Percentiles rank a stretch among this genome's conserved stretches.
These are phyloP conservation scores for Collybia sp. DNA, from an alignment of 768 basidiomycete species.

Conservation along the genomic window DNA sequence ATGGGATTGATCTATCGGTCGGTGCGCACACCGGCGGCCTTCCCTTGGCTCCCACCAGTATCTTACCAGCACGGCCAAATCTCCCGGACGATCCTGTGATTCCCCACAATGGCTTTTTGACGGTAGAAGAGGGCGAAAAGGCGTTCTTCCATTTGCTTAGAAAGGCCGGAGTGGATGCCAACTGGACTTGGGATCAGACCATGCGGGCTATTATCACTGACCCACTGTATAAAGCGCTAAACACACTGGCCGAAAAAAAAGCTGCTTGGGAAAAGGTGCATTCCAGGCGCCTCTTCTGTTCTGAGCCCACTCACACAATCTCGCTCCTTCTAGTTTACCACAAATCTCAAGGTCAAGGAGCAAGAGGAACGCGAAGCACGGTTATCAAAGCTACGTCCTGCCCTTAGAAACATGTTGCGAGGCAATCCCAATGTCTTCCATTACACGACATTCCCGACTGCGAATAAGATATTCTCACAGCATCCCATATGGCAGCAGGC, in stretches of 20 bases:
- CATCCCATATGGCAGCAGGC: constrained; percentile 92
- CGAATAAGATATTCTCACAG: constrained; percentile 78
- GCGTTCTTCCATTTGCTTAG: constrained; percentile 89
- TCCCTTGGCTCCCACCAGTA: constrained; percentile 55
- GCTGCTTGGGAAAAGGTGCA: constrained; percentile 87
- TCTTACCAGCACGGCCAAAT: constrained; percentile 71
- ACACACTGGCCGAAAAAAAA: constrained; percentile 93
- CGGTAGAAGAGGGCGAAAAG: constrained; percentile 86
- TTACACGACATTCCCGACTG: constrained; percentile 88
- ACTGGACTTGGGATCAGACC: constrained; percentile 97
- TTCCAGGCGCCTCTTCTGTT: constrained; percentile 1
- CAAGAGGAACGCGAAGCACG: constrained; percentile 83
- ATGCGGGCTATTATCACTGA: constrained; percentile 99
- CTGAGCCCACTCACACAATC: too few species aligned
- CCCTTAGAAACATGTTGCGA: constrained; percentile 79
- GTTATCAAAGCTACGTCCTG: constrained; percentile 81
- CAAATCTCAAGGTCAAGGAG: constrained; percentile 72
- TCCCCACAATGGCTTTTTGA: constrained; percentile 85
- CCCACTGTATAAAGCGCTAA: constrained; percentile 92
- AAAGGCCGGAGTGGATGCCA: constrained; percentile 86
- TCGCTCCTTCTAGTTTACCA: constrained; percentile 56
- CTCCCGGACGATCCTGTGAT: constrained; percentile 85
- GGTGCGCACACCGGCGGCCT: constrained; percentile 49
- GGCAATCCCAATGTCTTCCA: constrained; percentile 87
- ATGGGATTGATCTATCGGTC: constrained; percentile 44